A percentile compares a stretch with the other conserved stretches of the same genome.
Conservation (phyloP, 2,329 filamentous ascomycete genomes). For the Alternaria ventricosa region DNA sequence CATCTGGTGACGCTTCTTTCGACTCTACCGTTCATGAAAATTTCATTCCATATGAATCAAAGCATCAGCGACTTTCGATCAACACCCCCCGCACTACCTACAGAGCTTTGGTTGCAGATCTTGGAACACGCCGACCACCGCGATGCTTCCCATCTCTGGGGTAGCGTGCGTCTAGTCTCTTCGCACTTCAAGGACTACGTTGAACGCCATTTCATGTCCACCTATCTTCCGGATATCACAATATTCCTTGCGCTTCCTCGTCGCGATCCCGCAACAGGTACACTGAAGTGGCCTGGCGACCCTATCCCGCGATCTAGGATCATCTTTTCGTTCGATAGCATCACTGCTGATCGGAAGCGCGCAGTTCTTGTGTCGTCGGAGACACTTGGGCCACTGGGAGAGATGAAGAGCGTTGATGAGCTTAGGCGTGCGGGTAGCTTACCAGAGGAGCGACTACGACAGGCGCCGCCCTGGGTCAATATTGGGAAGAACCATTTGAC, state of each 20-base stretch:
- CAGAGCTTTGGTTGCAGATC: conserved; percentile 28
- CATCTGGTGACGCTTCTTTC: neutral
- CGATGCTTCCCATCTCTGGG: conserved; percentile 26
- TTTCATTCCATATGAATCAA: neutral
- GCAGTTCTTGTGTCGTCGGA: conserved; percentile 17
- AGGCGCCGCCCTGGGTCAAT: conserved; percentile 25
- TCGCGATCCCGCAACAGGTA: conserved; percentile 21
- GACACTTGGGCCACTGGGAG: conserved; percentile 1
- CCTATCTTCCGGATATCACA: conserved; percentile 15
- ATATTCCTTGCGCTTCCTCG: conserved; percentile 27
- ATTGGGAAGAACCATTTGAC: conserved; percentile 19
- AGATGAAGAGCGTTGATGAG: conserved; percentile 16
- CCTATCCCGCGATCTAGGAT: conserved; percentile 19
- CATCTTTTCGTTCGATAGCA: conserved; percentile 9
- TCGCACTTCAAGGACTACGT: conserved; percentile 19
- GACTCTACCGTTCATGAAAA: neutral
- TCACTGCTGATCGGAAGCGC: neutral
- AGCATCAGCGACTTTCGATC: neutral
- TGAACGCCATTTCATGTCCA: conserved; percentile 25
- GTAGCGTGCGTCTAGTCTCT: conserved; percentile 23
- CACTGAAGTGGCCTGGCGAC: conserved; percentile 17
- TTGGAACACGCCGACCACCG: conserved; percentile 8
- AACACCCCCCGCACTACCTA: conserved; percentile 6
- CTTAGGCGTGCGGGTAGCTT: conserved; percentile 16
- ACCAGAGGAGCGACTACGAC: conserved; percentile 22